Base-by-base conservation (phyloP, 192 early-diverging fungal species). In the Podila clonocystis region DNA sequence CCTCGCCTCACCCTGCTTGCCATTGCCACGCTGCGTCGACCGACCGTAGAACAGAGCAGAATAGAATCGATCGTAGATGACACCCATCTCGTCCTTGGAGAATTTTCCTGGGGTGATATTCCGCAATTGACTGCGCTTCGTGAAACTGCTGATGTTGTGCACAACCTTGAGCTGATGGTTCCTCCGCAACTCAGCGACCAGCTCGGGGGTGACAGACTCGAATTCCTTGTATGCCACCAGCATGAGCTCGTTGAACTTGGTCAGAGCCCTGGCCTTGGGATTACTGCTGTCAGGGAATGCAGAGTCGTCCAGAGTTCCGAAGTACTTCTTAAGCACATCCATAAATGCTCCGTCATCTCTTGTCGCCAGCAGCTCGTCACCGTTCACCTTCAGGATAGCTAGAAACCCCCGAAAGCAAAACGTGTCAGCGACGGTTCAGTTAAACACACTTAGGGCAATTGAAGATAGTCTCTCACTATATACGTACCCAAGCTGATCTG, bases 351-450 rank as follows among this genome's bases (percentile, higher is more conserved):
- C 93, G 75, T 95, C 94, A 67, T 95, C 94, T 2, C 75, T 82
- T 19, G 89, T 85, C 29, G 88, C 69, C 68, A 95, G 79, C 26
- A 95, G 68, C 55, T 90, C 88, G 36, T 91, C 89, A 17, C 92
- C 98, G 76, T 98, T 98, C 67, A 95, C 93, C 74, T 99, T 99
- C 12, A 99, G 72, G 36, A 98, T 94, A 7, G 96, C 97, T 78
- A 74, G 19, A 24, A 6, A 57, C 63, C 50, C 30, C 57, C 62
- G 38, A 65, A 34, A 38, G 59, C 20, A 13, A 68, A 24, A 57
- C 28, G 50, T 58, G 29, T 28, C n/a, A 63, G 60, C 9, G 41
- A 36, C 9, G 4, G 9, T 22, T 24, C 20, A 12, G 62, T 5
- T 36, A 5, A 68, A 30, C 63, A 66, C 12, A 26, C 45, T 8